Evolutionary conservation across 768 basidiomycete species (phyloP).

Genomic region (Suillus ampliporus): DNA sequence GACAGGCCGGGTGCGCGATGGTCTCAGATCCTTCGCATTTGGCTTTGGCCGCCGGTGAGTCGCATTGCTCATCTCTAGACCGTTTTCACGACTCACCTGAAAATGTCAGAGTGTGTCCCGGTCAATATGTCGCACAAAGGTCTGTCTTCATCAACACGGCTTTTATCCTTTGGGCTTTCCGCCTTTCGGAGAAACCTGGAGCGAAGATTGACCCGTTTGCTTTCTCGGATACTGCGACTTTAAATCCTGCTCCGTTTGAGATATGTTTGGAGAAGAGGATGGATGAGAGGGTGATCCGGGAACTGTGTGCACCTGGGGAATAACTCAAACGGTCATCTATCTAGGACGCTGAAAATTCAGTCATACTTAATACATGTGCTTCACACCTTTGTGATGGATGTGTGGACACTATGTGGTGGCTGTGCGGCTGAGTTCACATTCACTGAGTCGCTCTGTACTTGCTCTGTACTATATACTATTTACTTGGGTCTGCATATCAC

Average conservation of each 20-base stretch:
- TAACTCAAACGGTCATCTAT: neutral
- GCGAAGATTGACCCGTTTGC: slow-evolving; percentile 63
- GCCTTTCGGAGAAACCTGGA: slow-evolving; percentile 49
- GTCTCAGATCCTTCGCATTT: slow-evolving; percentile 37
- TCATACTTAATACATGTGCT: too few relatives aligned
- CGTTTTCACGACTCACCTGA: neutral
- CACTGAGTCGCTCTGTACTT: neutral
- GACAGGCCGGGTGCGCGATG: slow-evolving; percentile 30
- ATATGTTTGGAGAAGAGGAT: slow-evolving; percentile 56
- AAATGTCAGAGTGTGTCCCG: slow-evolving; percentile 56
- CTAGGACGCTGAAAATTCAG: neutral
- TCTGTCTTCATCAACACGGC: slow-evolving; percentile 70
- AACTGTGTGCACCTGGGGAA: neutral
- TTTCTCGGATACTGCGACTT: slow-evolving; percentile 64
- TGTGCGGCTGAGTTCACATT: too few relatives aligned
- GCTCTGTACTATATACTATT: neutral
- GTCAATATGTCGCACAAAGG: slow-evolving; percentile 47
- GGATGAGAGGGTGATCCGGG: slow-evolving; percentile 6
- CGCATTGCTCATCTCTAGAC: neutral
- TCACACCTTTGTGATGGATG: neutral
- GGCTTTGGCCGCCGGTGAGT: slow-evolving; percentile 43
- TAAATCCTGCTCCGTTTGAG: slow-evolving; percentile 62
- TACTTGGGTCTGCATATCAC: slow-evolving; percentile 12
- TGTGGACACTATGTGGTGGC: neutral
- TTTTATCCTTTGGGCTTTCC: slow-evolving; percentile 66